Evolutionary conservation across 352 stramenopile species (phyloP), one percentile per base, ranked within the genome.

Genomic region (Plasmopara muralis): DNA sequence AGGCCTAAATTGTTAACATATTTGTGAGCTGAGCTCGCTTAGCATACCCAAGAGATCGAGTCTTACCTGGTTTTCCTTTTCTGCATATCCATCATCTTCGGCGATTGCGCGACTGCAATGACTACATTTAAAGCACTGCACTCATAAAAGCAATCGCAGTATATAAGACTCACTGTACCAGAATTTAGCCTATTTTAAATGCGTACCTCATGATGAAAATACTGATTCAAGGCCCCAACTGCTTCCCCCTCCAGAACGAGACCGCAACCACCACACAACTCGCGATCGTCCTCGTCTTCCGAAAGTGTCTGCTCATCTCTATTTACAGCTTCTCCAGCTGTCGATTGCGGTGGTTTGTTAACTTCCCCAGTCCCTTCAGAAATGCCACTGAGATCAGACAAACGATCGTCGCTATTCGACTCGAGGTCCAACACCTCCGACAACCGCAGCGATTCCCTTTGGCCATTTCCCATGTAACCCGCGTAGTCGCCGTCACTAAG

Each of bases 391-490:
- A 87, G 48, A 43, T 85, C 74, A 9, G 77, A 88, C 12, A 85
- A 61, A 8, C 66, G 66, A 42, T 72, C 62, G 51, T 25, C 20
- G 20, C 39, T 72, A 43, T 79, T 74, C 18, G 75, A 74, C 43
- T 83, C 77, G 18, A 90, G 67, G 47, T 90, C 80, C 41, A 90
- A 74, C 40, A 90, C 80, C 50, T 88, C 72, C n/a, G 77, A 88
- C 31, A 90, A 66, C 2, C 80, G 77, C 55, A 88, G 47, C 33
- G 80, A 88, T 43, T 90, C 80, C 15, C 77, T 72, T 47, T 76
- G 55, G 42, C 60, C 74, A 39, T 40, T 76, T 8, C 45, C 60
- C 64, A 72, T 72, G 45, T 72, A 72, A 63, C 71, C 80, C 31
- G 78, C 67, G 38, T 81, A 89, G 20, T 70, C 77, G 44, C 85